These are phyloP conservation scores for Fusarium sambucinum DNA, from an alignment of 2,329 filamentous ascomycete species.

Conservation along the genomic window DNA sequence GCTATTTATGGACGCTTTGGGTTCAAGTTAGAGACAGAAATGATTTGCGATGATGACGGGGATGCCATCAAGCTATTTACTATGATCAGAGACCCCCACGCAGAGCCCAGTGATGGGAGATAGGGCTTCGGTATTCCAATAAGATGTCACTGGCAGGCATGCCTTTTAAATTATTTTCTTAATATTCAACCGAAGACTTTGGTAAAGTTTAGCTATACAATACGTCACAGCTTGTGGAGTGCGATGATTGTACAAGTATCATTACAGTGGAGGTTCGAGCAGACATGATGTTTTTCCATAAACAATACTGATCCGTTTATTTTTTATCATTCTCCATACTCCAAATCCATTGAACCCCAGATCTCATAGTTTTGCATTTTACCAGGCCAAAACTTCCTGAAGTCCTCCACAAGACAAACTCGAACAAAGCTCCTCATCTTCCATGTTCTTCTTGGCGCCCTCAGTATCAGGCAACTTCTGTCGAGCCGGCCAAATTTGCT, in stretches of 20 bases:
- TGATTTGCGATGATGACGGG: slow-evolving; percentile 74
- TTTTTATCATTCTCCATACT: background rate
- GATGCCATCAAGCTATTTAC: slow-evolving; percentile 65
- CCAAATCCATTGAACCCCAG: background rate
- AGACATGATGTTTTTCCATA: too few species aligned
- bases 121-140: background rate
- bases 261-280: too few species aligned
- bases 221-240: too few species aligned
- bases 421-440: slow-evolving; percentile 29
- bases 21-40: slow-evolving; percentile 72
- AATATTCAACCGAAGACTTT: too few species aligned
- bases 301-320: background rate
- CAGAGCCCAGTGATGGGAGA: background rate
- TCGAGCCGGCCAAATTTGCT: slow-evolving; percentile 29
- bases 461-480: slow-evolving; percentile 12
- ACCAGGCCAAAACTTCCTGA: slow-evolving; percentile 32
- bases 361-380: background rate
- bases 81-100: slow-evolving; percentile 59
- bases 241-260: too few species aligned
- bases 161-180: too few species aligned
- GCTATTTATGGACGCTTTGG: slow-evolving; percentile 78
- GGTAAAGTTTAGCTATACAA: too few species aligned
- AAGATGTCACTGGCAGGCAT: too few species aligned
- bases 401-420: slow-evolving; percentile 19
- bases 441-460: slow-evolving; percentile 1